Base-by-base conservation (phyloP, 257 asterid species). In the Jacaranda copaia region DNA sequence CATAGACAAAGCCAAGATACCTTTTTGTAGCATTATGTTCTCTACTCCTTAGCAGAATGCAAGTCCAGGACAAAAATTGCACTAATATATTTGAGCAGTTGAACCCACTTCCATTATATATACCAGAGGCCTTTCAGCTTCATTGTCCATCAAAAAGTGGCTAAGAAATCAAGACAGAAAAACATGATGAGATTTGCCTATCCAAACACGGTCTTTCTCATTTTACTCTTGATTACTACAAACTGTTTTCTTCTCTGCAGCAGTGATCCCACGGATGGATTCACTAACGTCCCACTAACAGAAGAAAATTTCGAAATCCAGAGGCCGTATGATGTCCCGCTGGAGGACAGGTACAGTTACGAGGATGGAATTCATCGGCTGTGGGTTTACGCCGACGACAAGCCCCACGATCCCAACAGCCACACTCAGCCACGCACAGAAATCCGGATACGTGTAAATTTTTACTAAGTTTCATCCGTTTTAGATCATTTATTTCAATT, bases 391-490 rank as follows among this genome's bases (percentile, higher is more conserved):
- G 86, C 83, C 1, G 75, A 78, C 4, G 85, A 85, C 57, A 77
- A 80, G 74, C 81, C 87, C 8, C 74, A 82, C 8, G 73, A 72
- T 32, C 85, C 85, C 53, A 46, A 48, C 18, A 82, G 84, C 72
- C 59, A 13, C n/a, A 80, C 89, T 8, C 87, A 80, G 45, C 83
- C 87, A 4, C 81, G 81, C 56, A 80, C 85, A 1, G 85, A 85
- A 79, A 19, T 85, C 12, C 75, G 81, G 8, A 76, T 85, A 65
- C 9, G 49, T 7, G 81, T 81, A 72, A 40, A 19, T 45, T 65
- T 38, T n/a, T 32, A 12, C 13, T 3, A 8, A 1, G 2, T 48
- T 48, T 48, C 15, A 0, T 3, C 46, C n/a, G n/a, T n/a, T n/a
- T n/a, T n/a, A n/a, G n/a, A n/a, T n/a, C n/a, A n/a, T n/a, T n/a